phyloP scores from a whole-genome alignment of 2,329 filamentous ascomycete species.

The Fusarium pseudoanthophilum region DNA sequence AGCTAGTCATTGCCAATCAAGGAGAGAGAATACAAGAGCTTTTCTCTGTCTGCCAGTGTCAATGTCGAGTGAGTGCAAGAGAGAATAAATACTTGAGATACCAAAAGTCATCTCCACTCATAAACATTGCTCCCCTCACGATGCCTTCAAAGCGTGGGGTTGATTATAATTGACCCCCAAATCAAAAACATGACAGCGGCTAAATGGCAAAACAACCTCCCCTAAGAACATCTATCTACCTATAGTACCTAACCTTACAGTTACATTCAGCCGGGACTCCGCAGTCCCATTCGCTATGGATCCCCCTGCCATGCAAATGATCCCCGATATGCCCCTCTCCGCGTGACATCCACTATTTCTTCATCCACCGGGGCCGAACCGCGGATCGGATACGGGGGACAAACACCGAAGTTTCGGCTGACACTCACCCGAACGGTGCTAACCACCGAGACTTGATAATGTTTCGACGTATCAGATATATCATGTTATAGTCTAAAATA shows the following conservation, averaged over 20 bases:
- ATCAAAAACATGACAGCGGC: not conserved
- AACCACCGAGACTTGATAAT: not conserved
- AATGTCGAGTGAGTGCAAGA: not conserved
- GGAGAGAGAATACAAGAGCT: not conserved
- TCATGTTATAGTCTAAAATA: not conserved
- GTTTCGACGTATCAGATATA: not conserved
- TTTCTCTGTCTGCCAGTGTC: not conserved
- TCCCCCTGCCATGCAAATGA: not conserved
- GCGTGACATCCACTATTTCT: conserved; percentile 5
- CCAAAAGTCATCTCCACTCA: not conserved
- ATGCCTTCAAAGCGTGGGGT: not conserved
- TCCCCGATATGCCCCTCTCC: not conserved
- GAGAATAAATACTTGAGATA: not conserved
- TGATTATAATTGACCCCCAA: not conserved
- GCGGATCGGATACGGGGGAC: conserved; percentile 21
- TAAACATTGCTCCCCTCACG: not conserved
- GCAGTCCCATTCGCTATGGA: conserved; percentile 5
- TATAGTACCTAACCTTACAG: not conserved
- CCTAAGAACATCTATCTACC: not conserved
- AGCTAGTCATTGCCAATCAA: not conserved
- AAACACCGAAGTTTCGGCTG: conserved; percentile 8
- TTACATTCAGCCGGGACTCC: conserved; percentile 1
- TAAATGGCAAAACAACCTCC: not conserved
- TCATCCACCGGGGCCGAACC: conserved; percentile 26
- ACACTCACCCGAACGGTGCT: conserved; percentile 6